Percentiles rank a stretch among this genome's conserved stretches.
Evolutionary conservation across 371 early-diverging fungal species (phyloP).

Genomic region (Rhizopus arrhizus): DNA sequence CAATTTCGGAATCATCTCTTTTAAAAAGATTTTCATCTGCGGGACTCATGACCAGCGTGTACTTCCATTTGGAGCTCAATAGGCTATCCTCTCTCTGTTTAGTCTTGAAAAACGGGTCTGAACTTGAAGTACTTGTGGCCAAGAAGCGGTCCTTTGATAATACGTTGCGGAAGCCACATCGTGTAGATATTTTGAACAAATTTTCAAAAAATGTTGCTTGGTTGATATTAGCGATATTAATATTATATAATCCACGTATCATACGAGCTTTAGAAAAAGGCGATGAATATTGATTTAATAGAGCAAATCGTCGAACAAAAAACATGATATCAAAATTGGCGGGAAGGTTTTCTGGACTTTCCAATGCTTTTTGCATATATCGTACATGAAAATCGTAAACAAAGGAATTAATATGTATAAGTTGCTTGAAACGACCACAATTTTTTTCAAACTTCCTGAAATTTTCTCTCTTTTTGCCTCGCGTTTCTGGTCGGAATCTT

Average conservation of each 20-base stretch:
- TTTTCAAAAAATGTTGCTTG: constrained; percentile 65
- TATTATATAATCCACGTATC: constrained; percentile 55
- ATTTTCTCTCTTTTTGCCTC: constrained; percentile 28
- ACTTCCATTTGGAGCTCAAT: constrained; percentile 30
- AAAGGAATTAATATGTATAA: constrained; percentile 82
- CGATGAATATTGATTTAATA: constrained; percentile 58
- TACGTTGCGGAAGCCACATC: constrained; percentile 59
- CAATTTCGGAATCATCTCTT: background rate
- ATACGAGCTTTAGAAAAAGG: constrained; percentile 66
- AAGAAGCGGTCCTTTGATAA: constrained; percentile 18
- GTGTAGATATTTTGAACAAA: constrained; percentile 68
- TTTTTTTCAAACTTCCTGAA: constrained; percentile 66
- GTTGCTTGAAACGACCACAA: constrained; percentile 63
- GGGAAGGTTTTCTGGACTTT: constrained; percentile 27
- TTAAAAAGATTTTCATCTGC: background rate
- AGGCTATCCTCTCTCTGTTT: background rate
- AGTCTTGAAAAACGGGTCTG: constrained; percentile 28
- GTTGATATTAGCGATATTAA: constrained; percentile 30
- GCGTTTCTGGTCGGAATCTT: constrained; percentile 37
- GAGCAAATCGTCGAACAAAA: constrained; percentile 61
- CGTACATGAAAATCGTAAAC: constrained; percentile 82
- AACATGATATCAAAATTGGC: constrained; percentile 56
- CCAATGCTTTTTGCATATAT: constrained; percentile 62
- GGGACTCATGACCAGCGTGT: constrained; percentile 40
- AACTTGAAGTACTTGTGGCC: constrained; percentile 37